Percentiles rank a stretch among this genome's conserved stretches.
phyloP scores from a whole-genome alignment of 2,329 filamentous ascomycete species.

The Westerdykella ornata region DNA sequence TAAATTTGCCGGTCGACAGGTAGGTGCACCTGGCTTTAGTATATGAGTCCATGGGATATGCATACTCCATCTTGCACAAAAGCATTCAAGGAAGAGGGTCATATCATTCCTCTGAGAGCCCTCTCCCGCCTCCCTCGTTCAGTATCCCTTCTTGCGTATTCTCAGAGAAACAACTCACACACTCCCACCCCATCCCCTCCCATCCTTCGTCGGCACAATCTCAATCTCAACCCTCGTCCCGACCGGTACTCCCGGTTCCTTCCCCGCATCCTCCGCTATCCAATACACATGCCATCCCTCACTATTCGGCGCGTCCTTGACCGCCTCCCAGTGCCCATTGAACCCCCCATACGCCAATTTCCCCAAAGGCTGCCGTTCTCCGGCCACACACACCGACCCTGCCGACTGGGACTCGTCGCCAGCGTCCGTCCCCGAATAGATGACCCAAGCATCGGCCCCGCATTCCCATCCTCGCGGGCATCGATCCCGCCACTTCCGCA shows the following conservation, averaged over 20 bases:
- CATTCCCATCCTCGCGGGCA: slow-evolving; percentile 13
- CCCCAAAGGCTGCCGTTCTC: background rate
- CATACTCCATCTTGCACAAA: too few species aligned
- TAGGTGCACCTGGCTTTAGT: too few species aligned
- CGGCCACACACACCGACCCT: slow-evolving; percentile 4
- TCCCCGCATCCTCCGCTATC: slow-evolving; percentile 4
- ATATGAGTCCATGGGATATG: too few species aligned
- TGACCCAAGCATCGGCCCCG: slow-evolving; percentile 9
- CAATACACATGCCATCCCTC: slow-evolving; percentile 20
- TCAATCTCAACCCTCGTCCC: background rate
- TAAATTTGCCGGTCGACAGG: too few species aligned
- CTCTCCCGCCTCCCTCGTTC: too few species aligned
- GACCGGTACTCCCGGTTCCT: background rate
- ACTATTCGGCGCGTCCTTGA: slow-evolving; percentile 12
- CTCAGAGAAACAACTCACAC: too few species aligned
- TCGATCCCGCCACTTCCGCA: slow-evolving; percentile 4
- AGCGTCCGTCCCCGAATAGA: background rate
- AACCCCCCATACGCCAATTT: slow-evolving; percentile 8
- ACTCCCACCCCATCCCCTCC: too few species aligned
- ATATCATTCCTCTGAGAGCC: too few species aligned
- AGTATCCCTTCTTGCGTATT: too few species aligned
- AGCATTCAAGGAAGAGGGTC: too few species aligned
- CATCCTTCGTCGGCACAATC: background rate
- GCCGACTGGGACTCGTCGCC: too few species aligned
- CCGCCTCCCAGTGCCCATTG: slow-evolving; percentile 10